phyloP scores from a whole-genome alignment of 2,329 filamentous ascomycete genomes.

The Aspergillus sp. region DNA sequence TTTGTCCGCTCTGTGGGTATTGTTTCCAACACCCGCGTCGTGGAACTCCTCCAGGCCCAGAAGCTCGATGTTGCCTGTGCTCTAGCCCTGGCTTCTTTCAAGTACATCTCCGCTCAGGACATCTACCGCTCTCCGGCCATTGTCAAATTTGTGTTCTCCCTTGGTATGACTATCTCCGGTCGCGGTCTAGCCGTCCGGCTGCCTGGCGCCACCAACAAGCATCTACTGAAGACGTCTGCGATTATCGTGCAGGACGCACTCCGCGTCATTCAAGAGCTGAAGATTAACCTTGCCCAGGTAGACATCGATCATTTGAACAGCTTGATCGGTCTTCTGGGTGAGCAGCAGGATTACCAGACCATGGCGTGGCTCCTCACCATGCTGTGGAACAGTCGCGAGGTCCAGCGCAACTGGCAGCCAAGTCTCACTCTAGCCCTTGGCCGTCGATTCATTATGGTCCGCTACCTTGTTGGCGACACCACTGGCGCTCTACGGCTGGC shows the following conservation, averaged over 20 bases:
- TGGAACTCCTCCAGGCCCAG: slow-evolving; percentile 25
- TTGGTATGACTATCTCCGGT: slow-evolving; percentile 33
- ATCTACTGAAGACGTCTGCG: slow-evolving; percentile 39
- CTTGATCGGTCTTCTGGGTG: slow-evolving; percentile 43
- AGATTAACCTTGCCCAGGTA: slow-evolving; percentile 45
- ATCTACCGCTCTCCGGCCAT: slow-evolving; percentile 25
- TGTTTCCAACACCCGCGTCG: slow-evolving; percentile 26
- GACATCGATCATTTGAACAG: slow-evolving; percentile 40
- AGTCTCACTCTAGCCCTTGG: slow-evolving; percentile 48
- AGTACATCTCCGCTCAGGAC: slow-evolving; percentile 33
- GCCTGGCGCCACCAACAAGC: slow-evolving; percentile 34
- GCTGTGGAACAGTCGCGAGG: slow-evolving; percentile 47
- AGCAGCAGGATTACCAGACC: slow-evolving; percentile 45
- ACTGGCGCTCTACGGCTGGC: slow-evolving; percentile 46
- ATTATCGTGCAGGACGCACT: slow-evolving; percentile 43
- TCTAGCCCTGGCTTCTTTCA: slow-evolving; percentile 32
- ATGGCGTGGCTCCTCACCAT: slow-evolving; percentile 41
- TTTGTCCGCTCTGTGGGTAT: slow-evolving; percentile 39
- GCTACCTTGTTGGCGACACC: slow-evolving; percentile 48
- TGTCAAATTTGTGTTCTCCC: slow-evolving; percentile 34
- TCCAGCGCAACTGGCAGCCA: slow-evolving; percentile 36
- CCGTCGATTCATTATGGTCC: slow-evolving; percentile 49
- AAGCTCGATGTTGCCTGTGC: slow-evolving; percentile 31
- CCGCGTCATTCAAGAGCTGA: slow-evolving; percentile 36
- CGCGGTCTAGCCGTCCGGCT: slow-evolving; percentile 22